Evolutionary conservation across 75 land plant species (phyloP).

Genomic region (Chamaecyparis obtusa): DNA sequence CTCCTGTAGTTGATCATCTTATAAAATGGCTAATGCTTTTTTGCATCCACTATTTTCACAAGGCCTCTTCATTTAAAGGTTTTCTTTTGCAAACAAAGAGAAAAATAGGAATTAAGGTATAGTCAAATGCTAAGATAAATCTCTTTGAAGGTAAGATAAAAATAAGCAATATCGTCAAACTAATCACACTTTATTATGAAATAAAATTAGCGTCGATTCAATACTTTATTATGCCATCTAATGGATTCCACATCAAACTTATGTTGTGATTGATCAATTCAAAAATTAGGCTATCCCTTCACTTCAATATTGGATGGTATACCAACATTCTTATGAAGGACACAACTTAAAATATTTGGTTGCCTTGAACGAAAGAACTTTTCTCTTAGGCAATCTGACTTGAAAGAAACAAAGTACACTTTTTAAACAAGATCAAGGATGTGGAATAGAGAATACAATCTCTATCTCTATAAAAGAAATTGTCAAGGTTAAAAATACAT

Average conservation of each 20-base stretch:
- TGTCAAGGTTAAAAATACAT: too few species aligned
- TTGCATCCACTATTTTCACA: not conserved
- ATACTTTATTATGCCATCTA: not conserved
- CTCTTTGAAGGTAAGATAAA: not conserved
- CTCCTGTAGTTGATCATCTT: not conserved
- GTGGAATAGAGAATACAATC: too few species aligned
- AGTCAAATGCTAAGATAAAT: not conserved
- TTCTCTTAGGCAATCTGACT: too few species aligned
- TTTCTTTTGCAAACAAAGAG: not conserved
- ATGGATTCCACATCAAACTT: not conserved
- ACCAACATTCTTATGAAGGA: not conserved
- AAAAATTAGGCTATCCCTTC: not conserved
- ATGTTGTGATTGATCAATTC: not conserved
- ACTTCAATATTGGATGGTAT: not conserved
- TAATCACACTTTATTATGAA: not conserved
- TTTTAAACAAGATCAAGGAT: too few species aligned
- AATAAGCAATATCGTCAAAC: not conserved
- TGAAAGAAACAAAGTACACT: too few species aligned
- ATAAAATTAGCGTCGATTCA: not conserved
- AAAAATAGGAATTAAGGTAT: not conserved
- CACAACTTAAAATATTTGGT: not conserved
- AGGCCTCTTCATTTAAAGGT: not conserved
- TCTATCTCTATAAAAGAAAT: too few species aligned
- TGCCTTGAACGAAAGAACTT: not conserved
- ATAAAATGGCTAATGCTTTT: not conserved